Evolutionary conservation across 192 early-diverging fungal genomes (phyloP).

Genomic region (Backusella tarrabulga): DNA sequence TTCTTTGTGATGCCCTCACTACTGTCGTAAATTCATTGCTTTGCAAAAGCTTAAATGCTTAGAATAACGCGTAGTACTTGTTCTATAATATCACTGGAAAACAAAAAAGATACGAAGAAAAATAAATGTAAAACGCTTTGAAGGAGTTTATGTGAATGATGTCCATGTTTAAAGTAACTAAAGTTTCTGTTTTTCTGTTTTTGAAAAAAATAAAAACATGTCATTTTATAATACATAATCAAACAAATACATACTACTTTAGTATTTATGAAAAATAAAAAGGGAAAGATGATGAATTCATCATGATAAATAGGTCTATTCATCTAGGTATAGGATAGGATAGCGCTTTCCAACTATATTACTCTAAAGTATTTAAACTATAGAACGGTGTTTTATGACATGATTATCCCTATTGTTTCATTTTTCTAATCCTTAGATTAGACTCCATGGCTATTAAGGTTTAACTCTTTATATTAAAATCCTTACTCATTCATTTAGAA

Average conservation of each 20-base stretch:
- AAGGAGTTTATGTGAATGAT: not conserved
- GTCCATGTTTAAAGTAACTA: slow-evolving; percentile 2
- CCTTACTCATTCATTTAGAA: not conserved
- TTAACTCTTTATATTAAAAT: not conserved
- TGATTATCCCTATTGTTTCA: not conserved
- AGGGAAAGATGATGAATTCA: not conserved
- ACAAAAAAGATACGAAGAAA: not conserved
- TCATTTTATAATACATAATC: not conserved
- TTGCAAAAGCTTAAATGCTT: not conserved
- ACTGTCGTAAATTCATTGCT: too few species aligned
- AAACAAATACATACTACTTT: not conserved
- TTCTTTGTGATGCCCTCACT: too few species aligned
- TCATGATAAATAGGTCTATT: not conserved
- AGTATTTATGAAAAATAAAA: not conserved
- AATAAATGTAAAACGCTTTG: not conserved
- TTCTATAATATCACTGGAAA: not conserved
- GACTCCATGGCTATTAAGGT: not conserved
- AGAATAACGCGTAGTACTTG: not conserved
- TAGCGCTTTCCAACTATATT: not conserved
- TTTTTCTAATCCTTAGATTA: not conserved
- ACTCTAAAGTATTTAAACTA: not conserved
- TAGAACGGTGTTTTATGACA: not conserved
- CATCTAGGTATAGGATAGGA: not conserved
- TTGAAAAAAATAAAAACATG: not conserved
- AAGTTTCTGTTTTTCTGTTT: not conserved